Percentiles rank a stretch among this genome's conserved stretches.
phyloP scores from a whole-genome alignment of 768 basidiomycete genomes.

The Lepiota venenata region DNA sequence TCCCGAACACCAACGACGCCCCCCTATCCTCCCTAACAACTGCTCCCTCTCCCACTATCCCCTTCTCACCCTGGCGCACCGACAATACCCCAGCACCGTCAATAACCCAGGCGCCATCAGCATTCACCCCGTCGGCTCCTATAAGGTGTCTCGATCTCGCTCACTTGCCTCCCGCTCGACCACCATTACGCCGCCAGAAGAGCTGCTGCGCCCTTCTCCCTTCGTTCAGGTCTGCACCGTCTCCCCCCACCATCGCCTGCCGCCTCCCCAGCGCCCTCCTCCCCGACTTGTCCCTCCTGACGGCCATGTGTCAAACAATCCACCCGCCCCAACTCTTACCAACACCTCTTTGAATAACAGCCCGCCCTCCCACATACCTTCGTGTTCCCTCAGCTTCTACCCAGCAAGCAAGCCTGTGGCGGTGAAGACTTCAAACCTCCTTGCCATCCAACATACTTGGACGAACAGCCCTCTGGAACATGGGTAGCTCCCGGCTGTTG shows the following conservation, averaged over 20 bases:
- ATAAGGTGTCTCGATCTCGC: conserved; percentile 6
- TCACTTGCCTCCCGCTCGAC: conserved; percentile 10
- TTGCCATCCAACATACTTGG: neutral
- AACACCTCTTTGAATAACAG: conserved; percentile 35
- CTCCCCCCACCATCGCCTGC: conserved; percentile 11
- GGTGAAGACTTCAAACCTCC: neutral
- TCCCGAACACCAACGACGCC: conserved; percentile 23
- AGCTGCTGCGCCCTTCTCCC: conserved; percentile 16
- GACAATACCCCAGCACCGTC: conserved; percentile 10
- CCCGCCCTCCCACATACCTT: conserved; percentile 31
- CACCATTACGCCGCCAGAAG: conserved; percentile 7
- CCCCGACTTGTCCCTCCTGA: conserved; percentile 19
- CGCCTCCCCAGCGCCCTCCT: conserved; percentile 11
- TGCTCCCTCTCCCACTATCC: conserved; percentile 7
- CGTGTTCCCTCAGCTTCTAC: conserved; percentile 26
- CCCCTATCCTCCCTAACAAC: conserved; percentile 12
- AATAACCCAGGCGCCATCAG: no score
- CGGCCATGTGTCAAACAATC: conserved; percentile 27
- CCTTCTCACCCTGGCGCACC: conserved; percentile 11
- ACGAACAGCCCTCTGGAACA: neutral
- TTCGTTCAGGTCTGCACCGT: conserved; percentile 10
- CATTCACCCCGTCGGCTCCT: neutral
- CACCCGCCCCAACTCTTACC: conserved; percentile 33
- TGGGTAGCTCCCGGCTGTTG: neutral
- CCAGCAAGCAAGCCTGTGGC: conserved; percentile 18